Percentiles rank a stretch among this genome's conserved stretches.
Evolutionary conservation across 441 rosid species (phyloP).

Genomic region (Omphalea diandra): DNA sequence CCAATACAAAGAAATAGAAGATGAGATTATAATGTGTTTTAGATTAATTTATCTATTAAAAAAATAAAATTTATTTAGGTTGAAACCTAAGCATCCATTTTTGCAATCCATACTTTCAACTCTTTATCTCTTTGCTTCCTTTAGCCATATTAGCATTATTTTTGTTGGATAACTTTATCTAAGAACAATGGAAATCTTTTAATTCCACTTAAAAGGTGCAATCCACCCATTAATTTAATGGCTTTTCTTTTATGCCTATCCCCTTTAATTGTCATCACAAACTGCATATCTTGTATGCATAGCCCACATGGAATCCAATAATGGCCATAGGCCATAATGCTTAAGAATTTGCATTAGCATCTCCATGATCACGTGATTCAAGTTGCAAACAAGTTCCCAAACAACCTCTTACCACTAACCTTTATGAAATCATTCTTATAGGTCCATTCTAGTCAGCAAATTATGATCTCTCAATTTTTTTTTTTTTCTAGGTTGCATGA

Average conservation of each 20-base stretch:
- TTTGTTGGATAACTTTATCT: conserved; percentile 11
- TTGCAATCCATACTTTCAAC: background rate
- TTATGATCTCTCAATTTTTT: background rate
- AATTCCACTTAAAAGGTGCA: conserved; percentile 18
- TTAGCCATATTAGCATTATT: conserved; percentile 8
- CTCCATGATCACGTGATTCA: conserved; percentile 26
- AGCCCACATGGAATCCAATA: conserved; percentile 36
- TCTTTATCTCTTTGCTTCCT: background rate
- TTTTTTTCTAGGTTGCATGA: conserved; percentile 10
- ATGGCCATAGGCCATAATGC: conserved; percentile 21
- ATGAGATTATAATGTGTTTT: background rate
- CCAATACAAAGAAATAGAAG: background rate
- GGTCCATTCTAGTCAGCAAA: conserved; percentile 22
- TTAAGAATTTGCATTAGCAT: background rate
- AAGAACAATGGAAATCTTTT: background rate
- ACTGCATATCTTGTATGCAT: conserved; percentile 19
- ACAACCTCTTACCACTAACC: conserved; percentile 24
- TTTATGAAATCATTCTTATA: conserved; percentile 1
- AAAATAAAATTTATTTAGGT: background rate
- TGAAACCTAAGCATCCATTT: background rate
- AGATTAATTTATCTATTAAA: too few relatives aligned
- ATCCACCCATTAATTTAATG: conserved; percentile 17
- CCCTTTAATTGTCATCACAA: conserved; percentile 16
- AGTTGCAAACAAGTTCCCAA: conserved; percentile 22
- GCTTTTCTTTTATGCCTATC: background rate